Evolutionary conservation across 2,329 filamentous ascomycete species (phyloP).

Genomic region (Huntiella omanensis): DNA sequence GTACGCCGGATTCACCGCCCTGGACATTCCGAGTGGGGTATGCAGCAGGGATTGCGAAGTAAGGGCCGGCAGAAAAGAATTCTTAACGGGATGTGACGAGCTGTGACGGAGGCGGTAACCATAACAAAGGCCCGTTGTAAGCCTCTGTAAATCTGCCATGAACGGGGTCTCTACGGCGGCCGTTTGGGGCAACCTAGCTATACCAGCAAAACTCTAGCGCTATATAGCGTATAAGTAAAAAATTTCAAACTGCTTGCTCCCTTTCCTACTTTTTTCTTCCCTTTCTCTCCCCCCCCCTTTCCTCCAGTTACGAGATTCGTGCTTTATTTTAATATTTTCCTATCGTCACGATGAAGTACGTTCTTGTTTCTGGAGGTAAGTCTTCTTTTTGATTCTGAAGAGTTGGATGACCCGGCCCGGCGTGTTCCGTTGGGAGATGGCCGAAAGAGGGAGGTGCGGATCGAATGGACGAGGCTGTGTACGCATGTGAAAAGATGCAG

Average conservation of each 20-base stretch:
- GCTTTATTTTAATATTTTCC: constrained; percentile 6
- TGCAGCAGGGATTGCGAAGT: no score
- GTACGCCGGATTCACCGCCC: no score
- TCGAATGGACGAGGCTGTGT: no score
- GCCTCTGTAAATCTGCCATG: no score
- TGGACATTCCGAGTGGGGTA: no score
- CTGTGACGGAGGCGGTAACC: no score
- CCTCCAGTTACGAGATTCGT: constrained; percentile 10
- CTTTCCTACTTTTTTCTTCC: constrained; percentile 8
- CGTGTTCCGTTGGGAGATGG: background rate
- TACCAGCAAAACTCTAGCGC: background rate
- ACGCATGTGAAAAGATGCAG: no score
- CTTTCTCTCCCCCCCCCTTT: constrained; percentile 10
- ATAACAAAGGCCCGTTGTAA: no score
- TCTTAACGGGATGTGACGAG: no score
- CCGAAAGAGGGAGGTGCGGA: background rate
- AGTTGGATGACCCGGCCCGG: background rate
- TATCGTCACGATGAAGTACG: constrained; percentile 51
- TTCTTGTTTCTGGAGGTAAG: constrained; percentile 58
- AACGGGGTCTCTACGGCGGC: no score
- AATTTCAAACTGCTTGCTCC: constrained; percentile 4
- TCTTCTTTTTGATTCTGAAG: background rate
- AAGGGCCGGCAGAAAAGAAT: no score
- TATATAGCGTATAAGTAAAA: constrained; percentile 10
- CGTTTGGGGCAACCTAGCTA: no score